A percentile compares a stretch with the other conserved stretches of the same genome.
Evolutionary conservation across 1,139 yeast genomes (phyloP).

Genomic region (Yamadazyma dushanensis): DNA sequence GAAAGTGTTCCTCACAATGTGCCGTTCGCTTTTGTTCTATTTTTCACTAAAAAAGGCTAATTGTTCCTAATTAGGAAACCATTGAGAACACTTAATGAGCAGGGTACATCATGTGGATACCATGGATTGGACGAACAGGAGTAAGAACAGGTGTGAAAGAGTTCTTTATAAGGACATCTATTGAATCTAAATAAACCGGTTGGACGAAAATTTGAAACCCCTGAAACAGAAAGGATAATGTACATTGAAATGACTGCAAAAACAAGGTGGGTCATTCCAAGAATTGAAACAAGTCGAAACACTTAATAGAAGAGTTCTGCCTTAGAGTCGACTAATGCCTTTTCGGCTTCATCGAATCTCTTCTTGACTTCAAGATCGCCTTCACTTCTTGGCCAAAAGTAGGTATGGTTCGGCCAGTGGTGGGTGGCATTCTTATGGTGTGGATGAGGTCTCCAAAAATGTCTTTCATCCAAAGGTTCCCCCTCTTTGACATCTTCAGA

Average conservation of each 20-base stretch:
- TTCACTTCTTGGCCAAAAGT: not conserved
- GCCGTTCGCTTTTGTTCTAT: too few species aligned
- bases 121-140: too few species aligned
- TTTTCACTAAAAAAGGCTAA: too few species aligned
- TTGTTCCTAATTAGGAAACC: too few species aligned
- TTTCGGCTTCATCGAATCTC: not conserved
- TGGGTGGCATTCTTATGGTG: not conserved
- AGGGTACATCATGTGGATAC: too few species aligned
- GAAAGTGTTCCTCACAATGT: too few species aligned
- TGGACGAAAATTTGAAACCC: too few species aligned
- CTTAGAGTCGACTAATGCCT: constrained; percentile 2
- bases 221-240: too few species aligned
- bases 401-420: not conserved
- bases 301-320: constrained; percentile 2
- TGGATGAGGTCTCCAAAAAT: not conserved
- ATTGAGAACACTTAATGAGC: too few species aligned
- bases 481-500: not conserved
- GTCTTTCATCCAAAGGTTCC: not conserved
- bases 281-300: not conserved
- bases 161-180: too few species aligned
- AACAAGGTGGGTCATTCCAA: not conserved
- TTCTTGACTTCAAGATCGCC: not conserved
- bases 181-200: too few species aligned
- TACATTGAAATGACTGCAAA: not conserved
- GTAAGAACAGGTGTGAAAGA: too few species aligned